A percentile compares a stretch with the other conserved stretches of the same genome.
These are phyloP conservation scores for Musa acuminata DNA, from an alignment of 176 grass and related monocot species.

Conservation along the genomic window DNA sequence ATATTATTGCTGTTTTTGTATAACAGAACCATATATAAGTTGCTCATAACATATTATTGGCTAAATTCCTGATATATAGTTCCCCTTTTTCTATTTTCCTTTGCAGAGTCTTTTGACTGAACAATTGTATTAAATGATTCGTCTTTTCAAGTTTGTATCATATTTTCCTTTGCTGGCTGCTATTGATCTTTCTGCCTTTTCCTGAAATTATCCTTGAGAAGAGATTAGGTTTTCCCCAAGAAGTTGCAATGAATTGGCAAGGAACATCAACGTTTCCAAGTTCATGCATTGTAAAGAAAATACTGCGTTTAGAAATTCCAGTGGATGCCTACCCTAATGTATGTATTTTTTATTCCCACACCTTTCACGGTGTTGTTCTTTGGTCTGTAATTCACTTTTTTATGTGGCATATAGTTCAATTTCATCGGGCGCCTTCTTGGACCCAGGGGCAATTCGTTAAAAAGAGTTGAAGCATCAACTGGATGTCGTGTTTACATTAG, in stretches of 20 bases:
- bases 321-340: conserved; percentile 76
- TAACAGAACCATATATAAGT: too few relatives aligned
- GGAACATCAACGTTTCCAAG: conserved; percentile 56
- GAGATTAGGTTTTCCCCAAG: conserved; percentile 56
- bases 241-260: conserved; percentile 80
- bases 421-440: conserved; percentile 78
- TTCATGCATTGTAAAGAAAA: conserved; percentile 80
- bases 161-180: neutral
- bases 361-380: conserved; percentile 3
- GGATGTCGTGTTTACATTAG: conserved; percentile 85
- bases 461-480: conserved; percentile 73
- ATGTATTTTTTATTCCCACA: conserved; percentile 10
- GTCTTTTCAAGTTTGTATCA: neutral
- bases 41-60: too few relatives aligned
- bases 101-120: too few relatives aligned
- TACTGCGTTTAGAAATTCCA: conserved; percentile 80
- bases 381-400: conserved; percentile 9
- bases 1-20: too few relatives aligned
- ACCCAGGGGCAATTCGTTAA: conserved; percentile 74
- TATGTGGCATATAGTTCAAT: conserved; percentile 60
- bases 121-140: neutral
- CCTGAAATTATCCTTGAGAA: conserved; percentile 21
- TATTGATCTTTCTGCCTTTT: neutral
- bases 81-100: too few relatives aligned
- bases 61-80: too few relatives aligned